A percentile compares a stretch with the other conserved stretches of the same genome.
phyloP scores from a whole-genome alignment of 805 yeast genomes.

The Kuraishia cidri region DNA sequence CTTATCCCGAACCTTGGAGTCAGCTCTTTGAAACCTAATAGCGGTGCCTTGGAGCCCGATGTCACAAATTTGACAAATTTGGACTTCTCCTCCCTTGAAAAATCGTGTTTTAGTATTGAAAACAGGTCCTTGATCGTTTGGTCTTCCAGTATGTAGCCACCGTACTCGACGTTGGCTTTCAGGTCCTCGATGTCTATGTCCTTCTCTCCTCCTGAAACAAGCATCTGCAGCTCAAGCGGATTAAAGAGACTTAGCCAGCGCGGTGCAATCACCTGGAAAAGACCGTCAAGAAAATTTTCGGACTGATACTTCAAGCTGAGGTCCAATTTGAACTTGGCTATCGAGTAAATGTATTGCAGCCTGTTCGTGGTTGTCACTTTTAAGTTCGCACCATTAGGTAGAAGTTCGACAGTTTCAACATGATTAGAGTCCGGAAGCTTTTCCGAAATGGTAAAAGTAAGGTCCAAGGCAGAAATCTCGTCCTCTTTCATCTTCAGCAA shows the following conservation, averaged over 20 bases:
- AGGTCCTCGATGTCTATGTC: constrained; percentile 70
- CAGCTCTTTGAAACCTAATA: constrained; percentile 72
- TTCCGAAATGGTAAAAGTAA: constrained; percentile 61
- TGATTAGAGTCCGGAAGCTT: constrained; percentile 8
- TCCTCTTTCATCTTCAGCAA: constrained; percentile 43
- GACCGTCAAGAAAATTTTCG: constrained; percentile 57
- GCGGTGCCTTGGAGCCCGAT: constrained; percentile 85
- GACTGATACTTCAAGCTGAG: constrained; percentile 50
- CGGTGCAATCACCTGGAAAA: constrained; percentile 57
- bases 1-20: constrained; percentile 76
- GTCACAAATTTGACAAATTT: constrained; percentile 82
- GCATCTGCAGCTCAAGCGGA: constrained; percentile 71
- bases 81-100: constrained; percentile 51
- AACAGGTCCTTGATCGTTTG: constrained; percentile 61
- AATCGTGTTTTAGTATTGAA: constrained; percentile 59
- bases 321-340: constrained; percentile 76
- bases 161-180: constrained; percentile 49
- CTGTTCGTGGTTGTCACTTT: constrained; percentile 55
- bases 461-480: constrained; percentile 49
- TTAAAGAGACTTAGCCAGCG: constrained; percentile 83
- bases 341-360: constrained; percentile 63
- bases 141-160: constrained; percentile 50
- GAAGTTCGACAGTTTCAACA: constrained; percentile 32
- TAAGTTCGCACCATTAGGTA: constrained; percentile 46
- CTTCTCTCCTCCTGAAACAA: constrained; percentile 72